Evolutionary conservation across 208 protist genomes (phyloP), one percentile per base, ranked within the genome.

Genomic region (Trypanosoma congolense): DNA sequence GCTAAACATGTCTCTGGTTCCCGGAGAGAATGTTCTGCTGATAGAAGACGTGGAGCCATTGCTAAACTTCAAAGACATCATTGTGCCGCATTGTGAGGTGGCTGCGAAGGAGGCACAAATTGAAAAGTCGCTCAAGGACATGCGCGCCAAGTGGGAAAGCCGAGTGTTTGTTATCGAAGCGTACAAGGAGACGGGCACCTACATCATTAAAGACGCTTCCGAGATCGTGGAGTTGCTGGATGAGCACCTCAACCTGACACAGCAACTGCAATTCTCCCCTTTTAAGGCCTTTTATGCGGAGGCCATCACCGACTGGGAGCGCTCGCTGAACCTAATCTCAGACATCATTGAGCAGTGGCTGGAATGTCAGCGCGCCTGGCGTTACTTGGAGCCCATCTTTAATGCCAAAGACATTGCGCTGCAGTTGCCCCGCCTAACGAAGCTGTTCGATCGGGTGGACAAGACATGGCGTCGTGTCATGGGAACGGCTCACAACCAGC

Each of bases 301-400:
- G 67, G 57, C 75, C 40, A 97, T 98, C 63, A 85, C 73, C 2
- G 91, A 96, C 51, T 98, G 96, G 95, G 96, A 98, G 64, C 73
- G 84, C 59, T 91, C 82, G 1, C 89, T 98, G 14, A 95, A 89
- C 44, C 71, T 95, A 41, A 83, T 96, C 43, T 87, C 88, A 10
- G 92, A 98, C 60, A 94, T 96, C 35, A 68, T 99, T n/a, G 97
- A 99, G 70, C 92, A 97, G 65, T 98, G 96, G 96, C 68, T 97
- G 29, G 83, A 95, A 59, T 98, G 93, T 62, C 97, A 99, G 75
- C 75, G 90, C 16, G 76, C 83, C 30, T 99, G 97, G 97, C 83
- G 97, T 42, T 98, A 98, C 64, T 72, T 99, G 28, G 94, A 98
- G 80, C 97, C 97, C 33, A 99, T 99, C 54, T 98, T 99, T 66